Percentiles rank a stretch among this genome's conserved stretches.
Evolutionary conservation across 192 early-diverging fungal genomes (phyloP).

Genomic region (Coemansia sp.): DNA sequence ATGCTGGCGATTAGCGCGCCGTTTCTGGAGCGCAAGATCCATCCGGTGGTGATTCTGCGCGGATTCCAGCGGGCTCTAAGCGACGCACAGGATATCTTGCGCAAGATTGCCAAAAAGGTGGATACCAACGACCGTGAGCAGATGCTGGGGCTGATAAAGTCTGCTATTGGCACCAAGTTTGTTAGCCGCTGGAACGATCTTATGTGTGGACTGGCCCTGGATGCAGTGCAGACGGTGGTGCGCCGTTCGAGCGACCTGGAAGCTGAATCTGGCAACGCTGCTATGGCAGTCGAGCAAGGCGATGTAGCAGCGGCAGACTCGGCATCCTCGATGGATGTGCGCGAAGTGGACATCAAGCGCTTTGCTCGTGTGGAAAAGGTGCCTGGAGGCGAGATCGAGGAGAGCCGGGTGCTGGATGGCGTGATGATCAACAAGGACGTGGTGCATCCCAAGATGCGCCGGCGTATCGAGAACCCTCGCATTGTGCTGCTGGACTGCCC

Average conservation of each 20-base stretch:
- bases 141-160: slow-evolving; percentile 91
- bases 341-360: slow-evolving; percentile 96
- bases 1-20: slow-evolving; percentile 87
- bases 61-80: slow-evolving; percentile 93
- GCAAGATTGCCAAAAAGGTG: slow-evolving; percentile 80
- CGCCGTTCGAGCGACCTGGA: slow-evolving; percentile 39
- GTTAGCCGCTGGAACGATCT: slow-evolving; percentile 93
- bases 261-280: slow-evolving; percentile 3
- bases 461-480: slow-evolving; percentile 93
- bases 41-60: slow-evolving; percentile 94
- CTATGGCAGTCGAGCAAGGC: neutral
- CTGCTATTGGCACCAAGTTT: slow-evolving; percentile 96
- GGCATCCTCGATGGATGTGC: slow-evolving; percentile 66
- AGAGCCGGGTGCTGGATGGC: slow-evolving; percentile 92
- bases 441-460: slow-evolving; percentile 96
- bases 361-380: slow-evolving; percentile 98
- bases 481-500: slow-evolving; percentile 97
- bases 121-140: slow-evolving; percentile 79
- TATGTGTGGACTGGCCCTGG: slow-evolving; percentile 95
- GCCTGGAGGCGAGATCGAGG: slow-evolving; percentile 97
- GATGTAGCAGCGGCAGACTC: slow-evolving; percentile 1
- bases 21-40: slow-evolving; percentile 95
- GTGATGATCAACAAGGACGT: slow-evolving; percentile 99
- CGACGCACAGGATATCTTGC: slow-evolving; percentile 82
- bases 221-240: slow-evolving; percentile 90